phyloP scores from a whole-genome alignment of 768 basidiomycete species.

The Mycena haematopus region DNA sequence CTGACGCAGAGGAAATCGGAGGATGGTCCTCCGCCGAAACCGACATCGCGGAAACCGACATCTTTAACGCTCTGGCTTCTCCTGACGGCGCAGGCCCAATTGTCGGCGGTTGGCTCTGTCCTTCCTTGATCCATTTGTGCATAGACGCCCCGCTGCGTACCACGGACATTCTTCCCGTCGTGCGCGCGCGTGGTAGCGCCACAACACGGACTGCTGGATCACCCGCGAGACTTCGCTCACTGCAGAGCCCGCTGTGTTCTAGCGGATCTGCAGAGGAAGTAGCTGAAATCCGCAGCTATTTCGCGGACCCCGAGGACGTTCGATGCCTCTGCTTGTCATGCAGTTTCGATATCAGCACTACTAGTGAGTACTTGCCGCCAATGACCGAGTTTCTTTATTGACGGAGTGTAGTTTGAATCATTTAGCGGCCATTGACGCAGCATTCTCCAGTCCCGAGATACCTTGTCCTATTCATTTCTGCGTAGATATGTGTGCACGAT shows the following conservation, averaged over 20 bases:
- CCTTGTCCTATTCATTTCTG: too few relatives aligned
- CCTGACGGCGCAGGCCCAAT: constrained; percentile 28
- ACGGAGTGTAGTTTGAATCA: too few relatives aligned
- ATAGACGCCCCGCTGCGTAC: constrained; percentile 29
- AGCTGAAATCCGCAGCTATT: constrained; percentile 20
- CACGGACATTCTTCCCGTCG: constrained; percentile 32
- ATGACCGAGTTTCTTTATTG: too few relatives aligned
- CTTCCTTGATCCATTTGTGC: constrained; percentile 34
- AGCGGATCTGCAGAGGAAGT: constrained; percentile 32
- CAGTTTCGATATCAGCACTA: constrained; percentile 6
- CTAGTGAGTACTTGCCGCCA: too few relatives aligned
- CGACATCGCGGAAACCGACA: constrained; percentile 24
- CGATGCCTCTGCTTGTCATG: constrained; percentile 25
- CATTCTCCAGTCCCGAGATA: too few relatives aligned
- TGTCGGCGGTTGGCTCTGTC: constrained; percentile 36
- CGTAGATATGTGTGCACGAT: too few relatives aligned
- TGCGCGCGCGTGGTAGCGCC: constrained; percentile 28
- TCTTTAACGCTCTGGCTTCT: constrained; percentile 33
- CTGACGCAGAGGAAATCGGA: constrained; percentile 28
- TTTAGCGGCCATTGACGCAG: too few relatives aligned
- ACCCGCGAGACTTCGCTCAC: constrained; percentile 30
- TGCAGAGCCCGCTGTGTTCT: constrained; percentile 35
- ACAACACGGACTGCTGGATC: not conserved
- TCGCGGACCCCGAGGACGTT: constrained; percentile 10
- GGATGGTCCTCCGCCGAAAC: constrained; percentile 5